Evolutionary conservation across 2,329 filamentous ascomycete species (phyloP), one percentile per base, ranked within the genome.

Genomic region (Hypoxylon sp.): DNA sequence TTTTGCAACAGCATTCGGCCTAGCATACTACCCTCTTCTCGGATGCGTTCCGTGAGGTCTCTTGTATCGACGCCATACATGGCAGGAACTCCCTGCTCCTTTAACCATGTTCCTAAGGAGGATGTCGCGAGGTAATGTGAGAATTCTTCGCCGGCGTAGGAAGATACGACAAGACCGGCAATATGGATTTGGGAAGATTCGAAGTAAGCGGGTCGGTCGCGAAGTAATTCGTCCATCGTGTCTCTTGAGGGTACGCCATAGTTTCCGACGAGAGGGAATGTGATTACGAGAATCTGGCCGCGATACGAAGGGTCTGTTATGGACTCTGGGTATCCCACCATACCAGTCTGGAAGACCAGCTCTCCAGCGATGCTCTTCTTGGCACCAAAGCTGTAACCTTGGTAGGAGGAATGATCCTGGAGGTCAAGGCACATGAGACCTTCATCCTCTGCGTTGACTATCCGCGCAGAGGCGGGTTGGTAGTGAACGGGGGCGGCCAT

Each of bases 291-390:
- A 75, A 99, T 97, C 84, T 99, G 95, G 69, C 93, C 93, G 53
- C 92, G 91, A 82, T 96, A 95, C 53, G 93, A 95, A 73, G 93
- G 93, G 78, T 96, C 93, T 67, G 93, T 95, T 75, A 96, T 87
- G 51, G 91, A 97, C 85, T 99, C 96, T 45, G 96, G 94, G 80
- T 99, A 99, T 78, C 96, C 96, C 75, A 98, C 96, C 94, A 98
- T 97, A 82, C 96, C 96, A 64, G 96, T 99, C 87, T 98, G 95
- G 85, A 99, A 99, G 82, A 99, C 96, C 80, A 99, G 87, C 86
- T 99, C 96, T 80, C 96, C 96, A 73, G 95, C 92, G 77, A 97
- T 90, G 84, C 93, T 97, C 87, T 94, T 97, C 78, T 93, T 87
- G 71, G 95, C 94, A 82, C 96, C 96, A 80, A 99, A 99, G 87